These are phyloP conservation scores for Wickerhamomyces chaumierensis DNA, from an alignment of 805 yeast species.

Conservation along the genomic window DNA sequence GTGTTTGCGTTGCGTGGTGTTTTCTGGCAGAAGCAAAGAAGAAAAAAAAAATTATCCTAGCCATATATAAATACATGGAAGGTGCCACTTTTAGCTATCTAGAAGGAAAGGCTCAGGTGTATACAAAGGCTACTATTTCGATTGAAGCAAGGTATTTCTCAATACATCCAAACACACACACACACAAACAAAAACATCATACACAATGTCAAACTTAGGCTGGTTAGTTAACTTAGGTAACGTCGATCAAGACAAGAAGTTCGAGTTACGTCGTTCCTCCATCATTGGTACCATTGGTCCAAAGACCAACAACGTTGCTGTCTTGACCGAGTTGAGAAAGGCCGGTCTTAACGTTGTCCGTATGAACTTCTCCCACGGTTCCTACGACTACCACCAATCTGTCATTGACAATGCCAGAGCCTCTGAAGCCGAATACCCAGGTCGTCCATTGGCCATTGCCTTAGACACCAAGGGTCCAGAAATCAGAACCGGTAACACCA, in stretches of 20 bases:
- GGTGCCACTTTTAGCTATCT: neutral
- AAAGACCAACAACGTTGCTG: conserved; percentile 85
- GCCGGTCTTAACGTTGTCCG: conserved; percentile 97
- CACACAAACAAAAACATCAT: neutral
- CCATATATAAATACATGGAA: neutral
- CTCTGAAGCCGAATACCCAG: conserved; percentile 81
- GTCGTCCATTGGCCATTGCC: conserved; percentile 97
- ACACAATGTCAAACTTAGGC: conserved; percentile 13
- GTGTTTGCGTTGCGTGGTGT: neutral
- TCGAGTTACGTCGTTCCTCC: conserved; percentile 63
- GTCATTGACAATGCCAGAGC: conserved; percentile 94
- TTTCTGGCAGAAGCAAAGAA: neutral
- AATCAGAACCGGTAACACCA: conserved; percentile 96
- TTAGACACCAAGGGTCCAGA: conserved; percentile 99
- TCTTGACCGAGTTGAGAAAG: conserved; percentile 77
- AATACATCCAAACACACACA: neutral
- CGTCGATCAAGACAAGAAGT: conserved; percentile 18
- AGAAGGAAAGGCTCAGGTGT: neutral
- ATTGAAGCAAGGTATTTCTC: neutral
- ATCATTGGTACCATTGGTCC: conserved; percentile 99
- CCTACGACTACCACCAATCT: conserved; percentile 94
- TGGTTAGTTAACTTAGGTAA: conserved; percentile 17
- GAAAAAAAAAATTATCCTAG: neutral
- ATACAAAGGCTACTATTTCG: too few relatives aligned
- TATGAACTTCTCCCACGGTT: conserved; percentile 98